phyloP scores from a whole-genome alignment of 2,329 filamentous ascomycete species.

The Pseudovirgaria hyperparasitica region DNA sequence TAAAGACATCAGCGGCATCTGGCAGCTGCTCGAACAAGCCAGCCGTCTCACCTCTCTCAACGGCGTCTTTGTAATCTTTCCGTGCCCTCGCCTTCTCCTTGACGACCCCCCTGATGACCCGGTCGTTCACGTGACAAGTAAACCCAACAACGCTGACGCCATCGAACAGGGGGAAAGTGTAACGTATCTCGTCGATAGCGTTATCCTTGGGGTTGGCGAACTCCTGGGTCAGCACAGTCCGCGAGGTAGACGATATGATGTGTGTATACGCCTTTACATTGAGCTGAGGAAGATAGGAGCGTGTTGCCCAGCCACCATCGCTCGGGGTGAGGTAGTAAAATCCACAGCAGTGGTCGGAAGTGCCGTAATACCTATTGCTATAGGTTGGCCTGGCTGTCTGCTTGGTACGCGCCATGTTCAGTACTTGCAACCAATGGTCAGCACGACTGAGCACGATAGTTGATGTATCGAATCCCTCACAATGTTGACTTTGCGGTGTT shows the following conservation, averaged over 20 bases:
- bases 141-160: conserved; percentile 59
- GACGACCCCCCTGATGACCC: conserved; percentile 50
- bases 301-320: conserved; percentile 1
- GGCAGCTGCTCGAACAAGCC: conserved; percentile 52
- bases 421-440: too few species aligned
- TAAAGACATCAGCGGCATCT: conserved; percentile 52
- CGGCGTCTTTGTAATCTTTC: conserved; percentile 45
- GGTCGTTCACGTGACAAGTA: conserved; percentile 47
- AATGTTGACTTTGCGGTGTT: too few species aligned
- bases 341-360: conserved; percentile 8
- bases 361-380: too few species aligned
- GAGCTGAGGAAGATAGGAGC: conserved; percentile 43
- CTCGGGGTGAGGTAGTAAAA: conserved; percentile 9
- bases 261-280: conserved; percentile 45
- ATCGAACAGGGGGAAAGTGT: conserved; percentile 61
- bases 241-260: conserved; percentile 43
- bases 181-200: conserved; percentile 43
- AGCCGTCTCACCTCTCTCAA: conserved; percentile 46
- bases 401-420: conserved; percentile 1
- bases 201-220: conserved; percentile 45
- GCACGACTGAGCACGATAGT: too few species aligned
- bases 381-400: not conserved
- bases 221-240: conserved; percentile 42
- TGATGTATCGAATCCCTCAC: too few species aligned
- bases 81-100: conserved; percentile 53